A percentile compares a stretch with the other conserved stretches of the same genome.
Conservation (phyloP, 306 rosid genomes). For the Prunus davidiana region DNA sequence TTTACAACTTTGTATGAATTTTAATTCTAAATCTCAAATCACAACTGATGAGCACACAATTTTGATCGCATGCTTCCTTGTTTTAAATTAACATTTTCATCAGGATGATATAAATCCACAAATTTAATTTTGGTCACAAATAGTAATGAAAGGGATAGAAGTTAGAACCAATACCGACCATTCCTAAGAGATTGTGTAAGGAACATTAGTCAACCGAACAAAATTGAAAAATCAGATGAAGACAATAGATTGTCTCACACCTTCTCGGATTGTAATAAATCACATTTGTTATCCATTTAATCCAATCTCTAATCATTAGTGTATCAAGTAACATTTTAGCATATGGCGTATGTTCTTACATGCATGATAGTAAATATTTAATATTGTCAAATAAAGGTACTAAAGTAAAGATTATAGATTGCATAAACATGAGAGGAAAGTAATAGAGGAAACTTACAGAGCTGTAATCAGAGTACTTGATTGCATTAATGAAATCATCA, state of each 20-base stretch:
- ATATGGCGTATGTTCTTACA: not conserved
- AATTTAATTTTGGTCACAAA: too few relatives aligned
- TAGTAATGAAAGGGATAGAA: not conserved
- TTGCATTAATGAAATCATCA: slow-evolving; percentile 58
- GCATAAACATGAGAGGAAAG: not conserved
- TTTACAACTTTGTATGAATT: too few relatives aligned
- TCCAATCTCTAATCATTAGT: not conserved
- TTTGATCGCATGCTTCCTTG: not conserved
- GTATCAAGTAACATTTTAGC: not conserved
- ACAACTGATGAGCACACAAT: not conserved
- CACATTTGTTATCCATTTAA: not conserved
- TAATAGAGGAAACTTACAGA: slow-evolving; percentile 58
- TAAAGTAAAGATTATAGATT: not conserved
- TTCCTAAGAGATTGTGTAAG: too few relatives aligned
- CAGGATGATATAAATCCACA: not conserved
- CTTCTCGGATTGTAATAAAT: not conserved
- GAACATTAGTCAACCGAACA: not conserved
- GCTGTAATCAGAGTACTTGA: slow-evolving; percentile 78
- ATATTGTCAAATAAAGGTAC: not conserved
- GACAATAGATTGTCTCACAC: not conserved
- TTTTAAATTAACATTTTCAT: not conserved
- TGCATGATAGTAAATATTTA: not conserved
- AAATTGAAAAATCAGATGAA: not conserved
- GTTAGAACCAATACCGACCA: not conserved
- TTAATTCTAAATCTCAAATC: not conserved